Evolutionary conservation across 2,329 filamentous ascomycete genomes (phyloP), one percentile per base, ranked within the genome.

Genomic region (Ophiostoma sp.): DNA sequence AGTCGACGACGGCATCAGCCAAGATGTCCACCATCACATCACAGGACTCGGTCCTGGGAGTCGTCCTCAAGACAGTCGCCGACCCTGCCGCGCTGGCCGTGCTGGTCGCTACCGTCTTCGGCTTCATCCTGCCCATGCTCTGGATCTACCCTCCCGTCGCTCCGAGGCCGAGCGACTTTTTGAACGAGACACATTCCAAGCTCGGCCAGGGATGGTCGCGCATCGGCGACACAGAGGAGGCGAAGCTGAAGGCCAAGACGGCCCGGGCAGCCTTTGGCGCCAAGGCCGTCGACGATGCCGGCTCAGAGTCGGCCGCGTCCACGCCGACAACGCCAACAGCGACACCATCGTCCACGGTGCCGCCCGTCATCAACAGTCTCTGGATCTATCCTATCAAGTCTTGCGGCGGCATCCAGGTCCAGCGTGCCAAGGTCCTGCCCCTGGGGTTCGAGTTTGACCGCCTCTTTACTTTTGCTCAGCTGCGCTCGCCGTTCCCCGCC

Each of bases 351-450:
- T 69, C 75, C 3, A n/a, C 31, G 17, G 6, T 10, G 13, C 36
- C 69, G 71, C 70, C 75, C 6, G 41, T 20, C 27, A 77, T 85
- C 68, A 79, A 92, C 78, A 91, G 90, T 70, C 82, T 96, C 68
- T 89, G 89, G 80, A 85, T 93, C 72, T 94, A 95, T 78, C 93
- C 94, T 0, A 81, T 97, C 78, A 94, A 96, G 80, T 92, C 90
- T 70, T 96, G 93, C 78, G 83, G 82, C 70, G 91, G 90, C 36
- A 87, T 96, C 69, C 92, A 95, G 79, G 79, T 97, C 66, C 80
- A 85, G 68, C 81, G 84, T 72, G 86, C 86, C 72, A 85, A 86
- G 69, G 84, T 95, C 20, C 79, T 92, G 65, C 81, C 86, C 6
- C 87, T 86, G 2, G 93, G 93, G 1, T 83, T 96, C 70, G 86